Base-by-base conservation (phyloP, 2,329 filamentous ascomycete genomes). In the Diaporthe citri region DNA sequence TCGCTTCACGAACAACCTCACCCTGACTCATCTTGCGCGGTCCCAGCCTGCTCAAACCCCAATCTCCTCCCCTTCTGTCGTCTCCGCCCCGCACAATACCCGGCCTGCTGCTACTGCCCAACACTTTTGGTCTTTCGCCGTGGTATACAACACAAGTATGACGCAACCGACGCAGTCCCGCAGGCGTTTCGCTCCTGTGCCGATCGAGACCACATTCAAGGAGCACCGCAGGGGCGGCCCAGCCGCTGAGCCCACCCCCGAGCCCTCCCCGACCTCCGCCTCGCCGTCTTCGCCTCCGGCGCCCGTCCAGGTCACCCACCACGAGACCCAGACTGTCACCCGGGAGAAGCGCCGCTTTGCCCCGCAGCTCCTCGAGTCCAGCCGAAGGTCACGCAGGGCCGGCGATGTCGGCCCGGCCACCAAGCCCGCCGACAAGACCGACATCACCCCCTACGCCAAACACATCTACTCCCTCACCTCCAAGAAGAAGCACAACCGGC, bases 341-440 rank as follows among this genome's bases (percentile, higher is more conserved):
- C 56, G 80, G 66, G 80, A 81, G 52, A 84, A 84, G 79, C 87
- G 88, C 77, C 85, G 86, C 75, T 97, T 97, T 82, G 89, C 92
- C 41, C 95, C 95, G 17, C 93, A 96, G 80, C 87, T 97, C 73
- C 92, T 97, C 76, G 95, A 96, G 83, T 96, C 94, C 3, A 93
- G 93, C 5, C 91, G 92, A 79, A 89, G 95, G 71, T 91, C 92
- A 46, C 91, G 93, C 77, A 91, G 91, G 79, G 89, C 89, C 22
- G 91, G 91, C 28, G 93, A 95, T 79, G 83, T 88, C 1, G 88
- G 88, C 8, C 91, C 92, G 28, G 90, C 92, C 41, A 90, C 92
- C 31, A 88, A 87, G 72, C 91, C 90, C 15, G 89, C 89, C 74
- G 92, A 94, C 84, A 94, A 93, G 84, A 95, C 93, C 48, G 93